These are phyloP conservation scores for Pterocarpus santalinus DNA, from an alignment of 306 rosid genomes.

Conservation along the genomic window DNA sequence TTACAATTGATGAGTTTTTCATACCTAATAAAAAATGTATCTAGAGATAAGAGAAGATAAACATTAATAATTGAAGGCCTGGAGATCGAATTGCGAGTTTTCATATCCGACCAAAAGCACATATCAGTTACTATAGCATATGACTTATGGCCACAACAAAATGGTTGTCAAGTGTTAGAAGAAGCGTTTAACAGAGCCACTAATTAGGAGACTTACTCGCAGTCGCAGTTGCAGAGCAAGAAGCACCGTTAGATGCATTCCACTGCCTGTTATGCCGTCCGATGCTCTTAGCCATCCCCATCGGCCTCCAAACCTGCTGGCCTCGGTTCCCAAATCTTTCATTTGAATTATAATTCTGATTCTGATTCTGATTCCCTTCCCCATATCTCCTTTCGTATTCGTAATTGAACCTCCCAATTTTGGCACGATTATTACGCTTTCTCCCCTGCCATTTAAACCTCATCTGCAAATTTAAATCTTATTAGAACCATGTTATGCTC, in stretches of 20 bases:
- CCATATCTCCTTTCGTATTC: neutral
- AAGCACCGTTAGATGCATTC: neutral
- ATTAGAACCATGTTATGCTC: conserved; percentile 7
- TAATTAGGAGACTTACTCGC: neutral
- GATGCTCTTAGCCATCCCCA: neutral
- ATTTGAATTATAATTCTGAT: neutral
- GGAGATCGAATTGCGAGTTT: too few relatives aligned
- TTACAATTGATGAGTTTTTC: too few relatives aligned
- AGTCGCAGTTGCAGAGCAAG: neutral
- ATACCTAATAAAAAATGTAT: too few relatives aligned
- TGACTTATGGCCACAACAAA: too few relatives aligned
- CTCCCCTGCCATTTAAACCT: conserved; percentile 54
- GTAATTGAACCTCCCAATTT: neutral
- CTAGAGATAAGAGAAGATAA: too few relatives aligned
- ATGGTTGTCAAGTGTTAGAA: too few relatives aligned
- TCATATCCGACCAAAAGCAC: too few relatives aligned
- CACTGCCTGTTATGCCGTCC: neutral
- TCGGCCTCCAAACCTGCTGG: neutral
- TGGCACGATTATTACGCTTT: conserved; percentile 14
- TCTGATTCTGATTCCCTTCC: neutral
- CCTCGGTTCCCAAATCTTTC: neutral
- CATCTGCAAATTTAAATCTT: conserved; percentile 44
- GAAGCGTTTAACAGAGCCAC: too few relatives aligned
- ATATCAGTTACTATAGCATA: too few relatives aligned
- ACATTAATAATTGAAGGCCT: too few relatives aligned